Evolutionary conservation across 805 yeast genomes (phyloP), one percentile per base, ranked within the genome.

Genomic region (Suhomyces xylopsoci): DNA sequence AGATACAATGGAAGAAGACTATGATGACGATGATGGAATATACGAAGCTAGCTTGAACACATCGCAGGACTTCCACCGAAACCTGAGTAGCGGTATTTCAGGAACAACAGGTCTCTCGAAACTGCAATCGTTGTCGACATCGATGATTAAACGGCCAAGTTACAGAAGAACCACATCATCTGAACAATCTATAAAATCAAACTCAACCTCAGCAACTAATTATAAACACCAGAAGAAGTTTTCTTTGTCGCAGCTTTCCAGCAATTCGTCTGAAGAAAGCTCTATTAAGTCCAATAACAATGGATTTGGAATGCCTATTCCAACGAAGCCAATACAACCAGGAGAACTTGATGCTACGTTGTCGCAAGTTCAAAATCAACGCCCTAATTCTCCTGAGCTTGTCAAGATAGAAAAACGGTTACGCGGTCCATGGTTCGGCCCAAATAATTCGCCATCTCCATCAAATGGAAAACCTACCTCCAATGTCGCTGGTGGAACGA

Each of bases 41-140:
- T 73, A 73, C 55, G 78, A 74, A 50, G 67, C 74, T 5, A 70
- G 76, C 14, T 56, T 73, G 41, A 73, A 70, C 50, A 68, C 61
- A 7, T 67, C 77, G 2, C 73, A 63, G 25, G 75, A 70, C 22
- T 55, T 56, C 28, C 50, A 45, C 49, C 51, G 51, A 17, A 55
- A 58, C 12, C 56, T 58, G 32, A 15, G 38, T 8, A 19, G 19
- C 5, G 47, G 49, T 7, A 6, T 43, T 15, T 12, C 42, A 10
- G 45, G 53, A n/a, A 52, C 38, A 20, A 50, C 42, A 42, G 19
- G n/a, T 26, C 43, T 36, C 5, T 40, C 36, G 34, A 45, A 53
- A 10, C 38, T 38, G 12, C 46, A 48, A 24, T 28, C 50, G 19
- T 15, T 42, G n/a, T 55, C 59, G 41, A 19, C 24, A 9, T 38